Evolutionary conservation across 2,329 filamentous ascomycete genomes (phyloP).

Genomic region (Alternaria triticina): DNA sequence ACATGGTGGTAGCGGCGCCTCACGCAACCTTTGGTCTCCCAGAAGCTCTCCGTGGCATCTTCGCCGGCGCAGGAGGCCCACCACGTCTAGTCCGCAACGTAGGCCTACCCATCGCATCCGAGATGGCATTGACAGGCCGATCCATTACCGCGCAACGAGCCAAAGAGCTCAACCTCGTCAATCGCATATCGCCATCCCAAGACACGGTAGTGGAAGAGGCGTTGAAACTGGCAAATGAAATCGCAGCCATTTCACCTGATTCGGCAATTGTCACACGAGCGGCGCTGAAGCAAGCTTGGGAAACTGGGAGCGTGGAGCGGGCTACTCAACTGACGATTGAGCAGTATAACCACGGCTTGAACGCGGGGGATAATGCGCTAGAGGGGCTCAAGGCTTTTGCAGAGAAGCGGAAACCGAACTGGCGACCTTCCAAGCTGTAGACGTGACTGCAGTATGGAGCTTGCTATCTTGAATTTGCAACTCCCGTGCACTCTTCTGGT

Average conservation of each 20-base stretch:
- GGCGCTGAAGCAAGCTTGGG: conserved; percentile 43
- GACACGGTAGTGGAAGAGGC: conserved; percentile 46
- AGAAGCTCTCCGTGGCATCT: conserved; percentile 62
- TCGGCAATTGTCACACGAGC: conserved; percentile 47
- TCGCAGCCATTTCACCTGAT: conserved; percentile 47
- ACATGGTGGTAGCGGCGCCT: conserved; percentile 61
- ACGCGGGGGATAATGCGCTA: conserved; percentile 56
- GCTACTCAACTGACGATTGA: conserved; percentile 53
- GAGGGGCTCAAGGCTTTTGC: conserved; percentile 61
- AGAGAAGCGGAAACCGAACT: conserved; percentile 57
- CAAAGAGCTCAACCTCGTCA: conserved; percentile 51
- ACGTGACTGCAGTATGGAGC: not conserved
- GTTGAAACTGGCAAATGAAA: conserved; percentile 44
- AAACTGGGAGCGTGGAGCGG: conserved; percentile 45
- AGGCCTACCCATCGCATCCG: conserved; percentile 57
- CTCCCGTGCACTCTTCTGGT: not conserved
- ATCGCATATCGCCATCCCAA: conserved; percentile 46
- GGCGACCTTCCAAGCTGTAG: conserved; percentile 57
- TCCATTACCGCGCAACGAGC: conserved; percentile 55
- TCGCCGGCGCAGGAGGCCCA: conserved; percentile 60
- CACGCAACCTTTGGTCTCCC: conserved; percentile 61
- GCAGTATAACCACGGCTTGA: conserved; percentile 50
- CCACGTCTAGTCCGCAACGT: conserved; percentile 58
- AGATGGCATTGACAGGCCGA: conserved; percentile 58
- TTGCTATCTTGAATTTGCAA: not conserved